phyloP scores from a whole-genome alignment of 1,284 basidiomycete genomes.

The Hypsizygus ulmarius region DNA sequence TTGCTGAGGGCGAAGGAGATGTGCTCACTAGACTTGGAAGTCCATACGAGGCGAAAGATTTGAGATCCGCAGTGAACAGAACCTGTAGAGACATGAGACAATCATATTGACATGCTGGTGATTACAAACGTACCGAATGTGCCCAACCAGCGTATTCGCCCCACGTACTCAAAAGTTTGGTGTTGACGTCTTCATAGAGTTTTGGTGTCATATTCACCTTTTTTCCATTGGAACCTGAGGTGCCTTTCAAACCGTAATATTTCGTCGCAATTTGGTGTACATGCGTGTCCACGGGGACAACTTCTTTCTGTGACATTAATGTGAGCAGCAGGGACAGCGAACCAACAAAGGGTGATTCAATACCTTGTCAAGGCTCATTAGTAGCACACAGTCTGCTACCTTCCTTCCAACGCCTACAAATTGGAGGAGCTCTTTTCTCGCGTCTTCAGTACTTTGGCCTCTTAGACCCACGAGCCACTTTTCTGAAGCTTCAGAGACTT shows the following conservation, averaged over 20 bases:
- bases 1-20: conserved; percentile 12
- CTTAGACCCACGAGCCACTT: conserved; percentile 64
- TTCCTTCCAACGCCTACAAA: conserved; percentile 94
- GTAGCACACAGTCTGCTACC: conserved; percentile 90
- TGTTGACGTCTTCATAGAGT: conserved; percentile 75
- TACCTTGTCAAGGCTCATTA: conserved; percentile 95
- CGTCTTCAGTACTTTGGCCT: conserved; percentile 48
- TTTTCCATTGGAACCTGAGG: conserved; percentile 18
- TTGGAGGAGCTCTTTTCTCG: conserved; percentile 73
- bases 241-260: conserved; percentile 70
- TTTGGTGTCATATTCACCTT: conserved; percentile 75
- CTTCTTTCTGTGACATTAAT: conserved; percentile 53
- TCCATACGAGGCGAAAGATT: conserved; percentile 46
- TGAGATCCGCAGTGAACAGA: conserved; percentile 55
- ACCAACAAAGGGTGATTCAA: conserved; percentile 7
- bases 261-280: conserved; percentile 85
- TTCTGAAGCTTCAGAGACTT: conserved; percentile 47
- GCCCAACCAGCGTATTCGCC: conserved; percentile 90
- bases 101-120: neutral
- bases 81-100: conserved; percentile 40
- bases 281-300: conserved; percentile 92
- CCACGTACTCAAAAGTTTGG: conserved; percentile 68
- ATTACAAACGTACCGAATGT: conserved; percentile 65
- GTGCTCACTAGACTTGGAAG: conserved; percentile 19
- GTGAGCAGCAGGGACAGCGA: neutral